phyloP scores from a whole-genome alignment of 2,329 filamentous ascomycete species.

The Clarireedia hainanense region DNA sequence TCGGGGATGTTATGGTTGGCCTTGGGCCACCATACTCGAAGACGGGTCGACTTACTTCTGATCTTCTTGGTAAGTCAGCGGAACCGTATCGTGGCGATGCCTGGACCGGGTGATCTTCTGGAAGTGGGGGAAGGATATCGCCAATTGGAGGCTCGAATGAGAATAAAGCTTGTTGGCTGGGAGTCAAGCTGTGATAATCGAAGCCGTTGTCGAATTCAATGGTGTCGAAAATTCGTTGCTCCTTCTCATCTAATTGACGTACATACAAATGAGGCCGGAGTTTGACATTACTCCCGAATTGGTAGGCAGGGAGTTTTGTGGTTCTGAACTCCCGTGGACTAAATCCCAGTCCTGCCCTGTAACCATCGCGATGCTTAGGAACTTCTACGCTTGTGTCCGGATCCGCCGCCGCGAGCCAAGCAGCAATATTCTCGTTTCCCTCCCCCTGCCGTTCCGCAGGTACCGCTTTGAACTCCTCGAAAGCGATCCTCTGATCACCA shows the following conservation, averaged over 20 bases:
- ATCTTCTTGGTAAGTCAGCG: too few species aligned
- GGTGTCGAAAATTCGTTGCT: neutral
- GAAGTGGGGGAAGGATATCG: too few species aligned
- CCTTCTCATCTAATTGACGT: neutral
- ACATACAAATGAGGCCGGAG: slow-evolving; percentile 1
- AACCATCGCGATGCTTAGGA: neutral
- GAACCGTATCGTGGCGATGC: too few species aligned
- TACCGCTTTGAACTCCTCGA: too few species aligned
- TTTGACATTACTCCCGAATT: neutral
- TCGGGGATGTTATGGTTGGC: neutral
- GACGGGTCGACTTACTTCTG: too few species aligned
- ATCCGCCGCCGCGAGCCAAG: neutral
- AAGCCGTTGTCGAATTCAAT: neutral
- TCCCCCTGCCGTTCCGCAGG: too few species aligned
- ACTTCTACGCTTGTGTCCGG: neutral
- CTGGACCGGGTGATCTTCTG: too few species aligned
- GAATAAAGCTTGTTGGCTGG: neutral
- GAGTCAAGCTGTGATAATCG: neutral
- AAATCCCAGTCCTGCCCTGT: neutral
- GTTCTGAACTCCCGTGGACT: neutral
- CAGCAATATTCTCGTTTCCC: too few species aligned
- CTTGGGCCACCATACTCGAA: too few species aligned
- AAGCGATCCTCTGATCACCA: too few species aligned
- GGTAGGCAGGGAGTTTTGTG: neutral
- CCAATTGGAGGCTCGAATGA: neutral